A percentile compares a stretch with the other conserved stretches of the same genome.
Evolutionary conservation across 2,329 filamentous ascomycete species (phyloP).

Genomic region (Colletotrichum noveboracense): DNA sequence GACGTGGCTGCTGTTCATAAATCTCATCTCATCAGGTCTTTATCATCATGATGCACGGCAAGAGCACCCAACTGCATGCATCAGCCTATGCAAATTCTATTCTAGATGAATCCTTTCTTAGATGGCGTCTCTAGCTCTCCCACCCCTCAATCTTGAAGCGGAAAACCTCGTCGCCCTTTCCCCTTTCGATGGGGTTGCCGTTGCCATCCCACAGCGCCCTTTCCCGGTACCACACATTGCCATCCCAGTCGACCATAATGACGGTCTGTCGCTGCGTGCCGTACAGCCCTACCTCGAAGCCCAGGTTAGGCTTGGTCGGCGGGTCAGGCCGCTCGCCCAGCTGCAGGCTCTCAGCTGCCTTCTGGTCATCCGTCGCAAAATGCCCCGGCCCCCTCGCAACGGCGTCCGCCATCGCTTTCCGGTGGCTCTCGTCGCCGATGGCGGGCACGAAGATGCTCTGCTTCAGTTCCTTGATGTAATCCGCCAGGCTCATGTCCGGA

Average conservation of each 20-base stretch:
- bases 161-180: slow-evolving; percentile 60
- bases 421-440: slow-evolving; percentile 56
- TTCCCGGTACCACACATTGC: slow-evolving; percentile 64
- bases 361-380: slow-evolving; percentile 43
- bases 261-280: slow-evolving; percentile 71
- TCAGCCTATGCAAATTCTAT: neutral
- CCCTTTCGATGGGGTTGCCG: slow-evolving; percentile 58
- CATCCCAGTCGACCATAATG: slow-evolving; percentile 66
- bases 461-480: slow-evolving; percentile 58
- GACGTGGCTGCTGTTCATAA: neutral
- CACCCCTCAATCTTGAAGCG: slow-evolving; percentile 62
- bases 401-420: slow-evolving; percentile 48
- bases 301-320: slow-evolving; percentile 27
- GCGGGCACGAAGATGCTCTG: slow-evolving; percentile 67
- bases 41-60: neutral
- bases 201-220: slow-evolving; percentile 64
- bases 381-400: slow-evolving; percentile 40
- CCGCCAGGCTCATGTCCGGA: slow-evolving; percentile 50
- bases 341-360: slow-evolving; percentile 37
- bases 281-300: slow-evolving; percentile 65
- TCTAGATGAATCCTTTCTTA: neutral
- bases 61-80: neutral
- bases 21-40: neutral
- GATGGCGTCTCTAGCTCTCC: slow-evolving; percentile 33
- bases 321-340: slow-evolving; percentile 31